These are phyloP conservation scores for Bromus sterilis DNA, from an alignment of 176 grass and related monocot species.

Conservation along the genomic window DNA sequence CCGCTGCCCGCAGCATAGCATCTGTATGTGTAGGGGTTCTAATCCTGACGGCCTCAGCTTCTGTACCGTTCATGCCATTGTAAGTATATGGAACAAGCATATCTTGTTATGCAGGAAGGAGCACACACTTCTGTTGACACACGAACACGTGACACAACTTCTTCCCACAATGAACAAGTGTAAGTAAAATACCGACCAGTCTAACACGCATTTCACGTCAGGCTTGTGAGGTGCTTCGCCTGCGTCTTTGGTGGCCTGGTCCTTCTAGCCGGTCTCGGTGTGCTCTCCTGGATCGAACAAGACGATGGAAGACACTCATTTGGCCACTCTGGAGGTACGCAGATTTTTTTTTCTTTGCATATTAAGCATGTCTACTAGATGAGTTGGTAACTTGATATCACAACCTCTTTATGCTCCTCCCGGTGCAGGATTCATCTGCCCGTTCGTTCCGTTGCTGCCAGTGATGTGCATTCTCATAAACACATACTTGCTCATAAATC, in stretches of 20 bases:
- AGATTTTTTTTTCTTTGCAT: too few relatives aligned
- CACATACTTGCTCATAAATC: conserved; percentile 63
- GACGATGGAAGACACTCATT: conserved; percentile 55
- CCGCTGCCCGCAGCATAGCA: conserved; percentile 69
- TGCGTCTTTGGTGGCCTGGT: conserved; percentile 53
- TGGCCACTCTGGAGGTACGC: conserved; percentile 72
- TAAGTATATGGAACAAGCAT: conserved; percentile 34
- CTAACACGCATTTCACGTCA: conserved; percentile 16
- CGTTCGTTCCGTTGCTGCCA: conserved; percentile 61
- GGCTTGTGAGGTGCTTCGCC: conserved; percentile 18
- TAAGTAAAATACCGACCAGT: background rate
- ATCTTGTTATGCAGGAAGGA: background rate
- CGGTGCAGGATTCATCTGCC: conserved; percentile 61
- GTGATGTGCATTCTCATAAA: conserved; percentile 80
- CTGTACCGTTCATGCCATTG: conserved; percentile 56
- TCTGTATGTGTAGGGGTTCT: conserved; percentile 62
- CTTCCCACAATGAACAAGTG: background rate
- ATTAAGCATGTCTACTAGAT: background rate
- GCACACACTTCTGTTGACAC: too few relatives aligned
- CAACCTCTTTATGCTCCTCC: background rate
- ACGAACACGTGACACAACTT: too few relatives aligned
- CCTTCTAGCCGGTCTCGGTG: conserved; percentile 37
- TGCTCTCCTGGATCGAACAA: conserved; percentile 76
- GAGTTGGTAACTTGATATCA: background rate
- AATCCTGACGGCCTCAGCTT: conserved; percentile 65